These are phyloP conservation scores for Hibiscus trionum DNA, from an alignment of 345 rosid species.

Conservation along the genomic window DNA sequence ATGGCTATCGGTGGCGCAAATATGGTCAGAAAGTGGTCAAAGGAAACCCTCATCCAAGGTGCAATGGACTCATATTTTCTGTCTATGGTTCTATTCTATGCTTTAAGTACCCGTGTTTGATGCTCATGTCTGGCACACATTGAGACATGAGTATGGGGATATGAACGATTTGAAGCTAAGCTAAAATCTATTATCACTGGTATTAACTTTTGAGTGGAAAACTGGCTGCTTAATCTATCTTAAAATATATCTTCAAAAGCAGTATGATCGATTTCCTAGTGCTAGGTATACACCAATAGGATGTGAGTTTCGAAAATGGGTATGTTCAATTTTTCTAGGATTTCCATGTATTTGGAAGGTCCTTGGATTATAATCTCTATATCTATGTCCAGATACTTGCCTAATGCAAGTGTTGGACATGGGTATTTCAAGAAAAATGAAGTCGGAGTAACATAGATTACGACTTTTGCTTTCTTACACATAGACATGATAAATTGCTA, in stretches of 20 bases:
- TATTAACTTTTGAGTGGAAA: not conserved
- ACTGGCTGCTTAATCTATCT: not conserved
- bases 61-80: slow-evolving; percentile 10
- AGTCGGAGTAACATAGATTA: too few species aligned
- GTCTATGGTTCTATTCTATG: slow-evolving; percentile 1
- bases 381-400: too few species aligned
- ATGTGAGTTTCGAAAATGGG: too few species aligned
- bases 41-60: slow-evolving; percentile 98
- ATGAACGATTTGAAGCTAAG: not conserved
- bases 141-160: not conserved
- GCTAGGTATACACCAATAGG: not conserved
- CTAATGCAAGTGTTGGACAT: too few species aligned
- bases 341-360: too few species aligned
- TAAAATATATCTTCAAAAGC: not conserved
- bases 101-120: not conserved
- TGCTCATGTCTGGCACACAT: not conserved
- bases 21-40: slow-evolving; percentile 99
- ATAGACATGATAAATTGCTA: not conserved
- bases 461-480: not conserved
- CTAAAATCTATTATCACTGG: not conserved
- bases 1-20: slow-evolving; percentile 98
- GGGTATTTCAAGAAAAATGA: too few species aligned
- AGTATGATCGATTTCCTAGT: not conserved
- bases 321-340: too few species aligned
- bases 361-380: too few species aligned